Evolutionary conservation across 1,139 yeast genomes (phyloP).

Genomic region (Geotrichum cucujoidarum): DNA sequence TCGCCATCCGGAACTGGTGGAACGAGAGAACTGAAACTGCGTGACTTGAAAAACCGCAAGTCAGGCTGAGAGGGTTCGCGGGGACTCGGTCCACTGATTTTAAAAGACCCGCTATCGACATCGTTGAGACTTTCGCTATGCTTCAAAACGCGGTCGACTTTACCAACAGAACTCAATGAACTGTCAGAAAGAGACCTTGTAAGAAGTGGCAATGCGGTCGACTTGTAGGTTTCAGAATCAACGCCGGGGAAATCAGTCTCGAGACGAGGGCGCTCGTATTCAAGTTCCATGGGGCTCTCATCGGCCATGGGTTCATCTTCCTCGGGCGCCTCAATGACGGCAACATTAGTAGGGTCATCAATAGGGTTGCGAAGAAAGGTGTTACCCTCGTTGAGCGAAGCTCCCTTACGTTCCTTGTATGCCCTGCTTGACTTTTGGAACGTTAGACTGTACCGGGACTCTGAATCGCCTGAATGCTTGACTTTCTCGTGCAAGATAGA

Average conservation of each 20-base stretch:
- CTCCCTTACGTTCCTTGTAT: conserved; percentile 26
- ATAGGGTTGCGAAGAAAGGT: conserved; percentile 2
- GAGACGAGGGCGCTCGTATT: not conserved
- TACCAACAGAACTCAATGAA: conserved; percentile 7
- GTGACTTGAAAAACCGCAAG: conserved; percentile 9
- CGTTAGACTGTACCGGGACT: conserved; percentile 23
- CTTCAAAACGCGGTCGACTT: conserved; percentile 9
- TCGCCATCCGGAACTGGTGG: conserved; percentile 14
- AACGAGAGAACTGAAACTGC: conserved; percentile 12
- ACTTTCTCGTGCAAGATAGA: conserved; percentile 24
- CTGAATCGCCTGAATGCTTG: conserved; percentile 17
- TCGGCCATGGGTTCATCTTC: not conserved
- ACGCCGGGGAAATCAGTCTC: conserved; percentile 14
- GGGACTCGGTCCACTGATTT: not conserved
- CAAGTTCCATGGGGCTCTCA: conserved; percentile 1
- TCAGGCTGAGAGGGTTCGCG: conserved; percentile 6
- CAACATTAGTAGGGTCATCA: conserved; percentile 8
- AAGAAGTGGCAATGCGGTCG: not conserved
- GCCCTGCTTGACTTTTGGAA: conserved; percentile 25
- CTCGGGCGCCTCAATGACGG: not conserved
- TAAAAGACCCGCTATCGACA: conserved; percentile 1
- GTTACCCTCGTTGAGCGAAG: conserved; percentile 6
- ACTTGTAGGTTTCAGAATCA: not conserved
- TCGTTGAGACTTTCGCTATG: conserved; percentile 17
- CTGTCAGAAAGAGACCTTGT: conserved; percentile 12